These are phyloP conservation scores for Suhomyces emberorum DNA, from an alignment of 805 yeast genomes.

Conservation along the genomic window DNA sequence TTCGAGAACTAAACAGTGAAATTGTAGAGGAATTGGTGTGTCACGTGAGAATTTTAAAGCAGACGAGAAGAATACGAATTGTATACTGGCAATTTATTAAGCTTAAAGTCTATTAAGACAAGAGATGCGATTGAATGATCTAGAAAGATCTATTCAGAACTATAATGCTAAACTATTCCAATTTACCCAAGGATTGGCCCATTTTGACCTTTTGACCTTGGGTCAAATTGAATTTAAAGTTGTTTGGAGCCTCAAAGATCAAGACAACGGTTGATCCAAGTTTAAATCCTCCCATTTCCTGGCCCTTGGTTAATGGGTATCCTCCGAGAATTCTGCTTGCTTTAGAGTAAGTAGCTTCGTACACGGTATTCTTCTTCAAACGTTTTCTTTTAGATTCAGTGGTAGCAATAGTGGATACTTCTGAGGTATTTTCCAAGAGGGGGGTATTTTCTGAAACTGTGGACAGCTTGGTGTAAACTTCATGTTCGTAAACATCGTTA, in stretches of 20 bases:
- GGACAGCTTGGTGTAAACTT: slow-evolving; percentile 25
- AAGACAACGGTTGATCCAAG: slow-evolving; percentile 95
- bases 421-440: slow-evolving; percentile 17
- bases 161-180: no score
- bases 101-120: no score
- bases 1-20: no score
- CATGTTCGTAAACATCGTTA: slow-evolving; percentile 64
- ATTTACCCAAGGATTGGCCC: slow-evolving; percentile 75
- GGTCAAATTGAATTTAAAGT: slow-evolving; percentile 65
- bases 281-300: slow-evolving; percentile 96
- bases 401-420: slow-evolving; percentile 10
- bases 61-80: no score
- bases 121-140: no score
- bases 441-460: slow-evolving; percentile 29
- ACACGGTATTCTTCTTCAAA: slow-evolving; percentile 73
- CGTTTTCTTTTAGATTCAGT: slow-evolving; percentile 21
- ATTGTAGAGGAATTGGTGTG: no score
- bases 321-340: slow-evolving; percentile 81
- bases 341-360: slow-evolving; percentile 86
- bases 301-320: slow-evolving; percentile 83
- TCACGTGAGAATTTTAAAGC: no score
- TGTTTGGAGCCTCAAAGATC: slow-evolving; percentile 91
- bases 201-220: slow-evolving; percentile 77
- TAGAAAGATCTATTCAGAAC: no score
- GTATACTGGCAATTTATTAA: no score